A percentile compares a stretch with the other conserved stretches of the same genome.
These are phyloP conservation scores for Austroboletus olivaceoglutinosus DNA, from an alignment of 1,284 basidiomycete genomes.

Conservation along the genomic window DNA sequence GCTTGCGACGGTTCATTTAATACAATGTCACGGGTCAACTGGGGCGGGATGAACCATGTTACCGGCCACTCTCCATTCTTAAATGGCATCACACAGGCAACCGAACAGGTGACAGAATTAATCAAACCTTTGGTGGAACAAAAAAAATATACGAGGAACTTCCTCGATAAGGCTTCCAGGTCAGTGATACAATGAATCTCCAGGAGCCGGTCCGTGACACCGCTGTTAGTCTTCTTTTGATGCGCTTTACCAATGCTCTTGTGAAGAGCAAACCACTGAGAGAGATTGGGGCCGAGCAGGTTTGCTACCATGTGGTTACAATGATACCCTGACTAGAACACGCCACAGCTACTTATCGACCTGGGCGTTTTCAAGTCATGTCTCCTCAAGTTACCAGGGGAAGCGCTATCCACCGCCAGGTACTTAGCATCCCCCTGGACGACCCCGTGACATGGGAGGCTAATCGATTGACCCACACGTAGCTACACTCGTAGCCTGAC, in stretches of 20 bases:
- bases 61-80: conserved; percentile 83
- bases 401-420: conserved; percentile 56
- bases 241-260: conserved; percentile 83
- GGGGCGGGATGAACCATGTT: conserved; percentile 78
- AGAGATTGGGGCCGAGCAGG: conserved; percentile 93
- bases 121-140: conserved; percentile 80
- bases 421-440: conserved; percentile 29
- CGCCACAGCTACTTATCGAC: conserved; percentile 79
- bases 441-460: conserved; percentile 5
- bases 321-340: conserved; percentile 12
- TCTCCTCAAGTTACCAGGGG: conserved; percentile 80
- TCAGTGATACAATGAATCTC: conserved; percentile 32
- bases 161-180: conserved; percentile 90
- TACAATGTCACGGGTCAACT: conserved; percentile 72
- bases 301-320: conserved; percentile 30
- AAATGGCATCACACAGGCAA: conserved; percentile 64
- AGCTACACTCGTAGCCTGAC: conserved; percentile 82
- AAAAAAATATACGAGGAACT: conserved; percentile 89
- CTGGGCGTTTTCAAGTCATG: conserved; percentile 84
- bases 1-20: conserved; percentile 76
- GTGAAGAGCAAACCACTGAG: conserved; percentile 86
- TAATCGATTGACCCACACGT: conserved; percentile 13
- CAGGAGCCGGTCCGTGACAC: neutral
- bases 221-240: conserved; percentile 64
- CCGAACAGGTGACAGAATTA: conserved; percentile 62